A percentile compares a stretch with the other conserved stretches of the same genome.
phyloP scores from a whole-genome alignment of 495 filamentous ascomycete species.

The Neurospora sp. region DNA sequence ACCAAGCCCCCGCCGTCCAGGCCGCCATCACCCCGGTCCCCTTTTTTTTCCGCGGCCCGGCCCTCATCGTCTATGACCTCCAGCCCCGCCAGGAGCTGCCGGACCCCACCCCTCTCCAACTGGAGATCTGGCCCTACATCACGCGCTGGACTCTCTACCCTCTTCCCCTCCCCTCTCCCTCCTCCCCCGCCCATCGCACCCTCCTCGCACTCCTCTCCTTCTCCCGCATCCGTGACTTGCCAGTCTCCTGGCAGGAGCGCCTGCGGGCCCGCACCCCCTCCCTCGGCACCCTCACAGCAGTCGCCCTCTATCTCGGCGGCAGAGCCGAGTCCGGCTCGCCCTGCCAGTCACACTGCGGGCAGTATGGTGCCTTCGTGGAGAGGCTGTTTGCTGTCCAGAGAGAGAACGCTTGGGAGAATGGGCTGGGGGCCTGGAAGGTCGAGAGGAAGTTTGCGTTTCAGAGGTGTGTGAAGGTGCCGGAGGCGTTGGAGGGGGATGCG shows the following conservation, averaged over 20 bases:
- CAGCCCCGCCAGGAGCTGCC: neutral
- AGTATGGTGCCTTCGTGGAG: neutral
- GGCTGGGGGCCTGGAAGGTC: neutral
- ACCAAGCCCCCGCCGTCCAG: neutral
- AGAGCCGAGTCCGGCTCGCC: neutral
- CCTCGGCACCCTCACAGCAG: neutral
- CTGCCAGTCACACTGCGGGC: neutral
- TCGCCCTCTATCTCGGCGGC: neutral
- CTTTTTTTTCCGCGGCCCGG: neutral
- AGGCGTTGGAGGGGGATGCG: neutral
- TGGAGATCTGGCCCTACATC: neutral
- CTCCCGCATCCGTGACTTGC: neutral
- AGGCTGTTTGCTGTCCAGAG: neutral
- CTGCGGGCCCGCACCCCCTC: neutral
- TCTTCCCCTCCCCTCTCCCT: neutral
- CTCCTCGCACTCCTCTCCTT: neutral
- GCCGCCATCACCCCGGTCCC: neutral
- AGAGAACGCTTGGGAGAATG: neutral
- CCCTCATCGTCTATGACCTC: neutral
- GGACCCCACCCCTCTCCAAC: neutral
- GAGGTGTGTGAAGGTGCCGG: neutral
- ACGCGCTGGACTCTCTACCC: neutral
- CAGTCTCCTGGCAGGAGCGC: neutral
- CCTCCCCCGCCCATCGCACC: neutral
- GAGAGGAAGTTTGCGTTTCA: neutral